Percentiles rank a stretch among this genome's conserved stretches.
These are phyloP conservation scores for Bothriochloa decipiens DNA, from an alignment of 176 grass and related monocot genomes.

Conservation along the genomic window DNA sequence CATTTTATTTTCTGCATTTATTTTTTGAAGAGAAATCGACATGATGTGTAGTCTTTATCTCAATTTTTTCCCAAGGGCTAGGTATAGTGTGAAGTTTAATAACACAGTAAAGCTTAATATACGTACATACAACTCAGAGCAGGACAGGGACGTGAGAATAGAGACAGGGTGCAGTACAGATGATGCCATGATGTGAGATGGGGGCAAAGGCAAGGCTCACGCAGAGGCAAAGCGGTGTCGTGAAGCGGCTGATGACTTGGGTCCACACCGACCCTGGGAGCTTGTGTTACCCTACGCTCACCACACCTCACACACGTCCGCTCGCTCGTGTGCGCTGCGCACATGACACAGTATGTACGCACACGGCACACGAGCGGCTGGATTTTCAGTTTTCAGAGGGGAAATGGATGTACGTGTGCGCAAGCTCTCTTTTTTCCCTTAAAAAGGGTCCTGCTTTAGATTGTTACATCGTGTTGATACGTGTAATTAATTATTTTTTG, in stretches of 20 bases:
- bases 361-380: too few relatives aligned
- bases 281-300: background rate
- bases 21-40: background rate
- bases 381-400: too few relatives aligned
- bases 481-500: too few relatives aligned
- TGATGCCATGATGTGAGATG: constrained; percentile 26
- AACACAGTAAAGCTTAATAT: constrained; percentile 8
- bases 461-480: too few relatives aligned
- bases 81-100: background rate
- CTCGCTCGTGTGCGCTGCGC: constrained; percentile 19
- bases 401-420: too few relatives aligned
- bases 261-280: constrained; percentile 47
- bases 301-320: constrained; percentile 1
- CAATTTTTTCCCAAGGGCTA: constrained; percentile 24
- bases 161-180: constrained; percentile 25
- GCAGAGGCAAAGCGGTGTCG: constrained; percentile 48
- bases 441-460: too few relatives aligned
- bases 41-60: background rate
- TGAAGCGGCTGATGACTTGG: constrained; percentile 49
- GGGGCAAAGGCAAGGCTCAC: constrained; percentile 30
- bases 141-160: constrained; percentile 35
- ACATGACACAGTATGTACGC: too few relatives aligned
- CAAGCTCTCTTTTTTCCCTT: too few relatives aligned
- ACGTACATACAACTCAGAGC: constrained; percentile 32
- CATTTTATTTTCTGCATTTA: background rate